These are phyloP conservation scores for Boletellus sp. DNA, from an alignment of 1,284 basidiomycete genomes.

Conservation along the genomic window DNA sequence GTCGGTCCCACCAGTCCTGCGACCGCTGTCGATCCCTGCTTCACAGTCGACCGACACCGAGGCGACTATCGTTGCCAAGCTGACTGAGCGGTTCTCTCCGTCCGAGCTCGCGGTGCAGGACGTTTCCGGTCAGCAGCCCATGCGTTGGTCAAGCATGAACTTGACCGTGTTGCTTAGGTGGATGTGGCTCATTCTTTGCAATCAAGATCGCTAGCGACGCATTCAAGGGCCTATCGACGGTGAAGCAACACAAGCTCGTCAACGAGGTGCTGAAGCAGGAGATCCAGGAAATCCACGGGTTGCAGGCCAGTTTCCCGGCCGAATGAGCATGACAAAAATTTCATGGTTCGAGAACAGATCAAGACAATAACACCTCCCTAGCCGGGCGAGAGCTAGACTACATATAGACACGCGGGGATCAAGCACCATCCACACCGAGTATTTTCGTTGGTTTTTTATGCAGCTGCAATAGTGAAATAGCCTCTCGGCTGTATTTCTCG, in stretches of 20 bases:
- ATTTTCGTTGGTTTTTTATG: constrained; percentile 23
- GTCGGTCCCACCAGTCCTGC: constrained; percentile 14
- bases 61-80: constrained; percentile 64
- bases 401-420: too few species aligned
- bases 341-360: constrained; percentile 24
- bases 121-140: constrained; percentile 66
- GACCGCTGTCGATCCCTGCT: constrained; percentile 22
- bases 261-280: constrained; percentile 87
- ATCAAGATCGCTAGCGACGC: constrained; percentile 82
- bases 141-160: neutral
- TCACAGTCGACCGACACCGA: constrained; percentile 19
- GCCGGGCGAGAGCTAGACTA: neutral
- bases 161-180: constrained; percentile 54
- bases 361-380: constrained; percentile 29
- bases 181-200: constrained; percentile 95
- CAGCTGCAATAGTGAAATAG: constrained; percentile 54
- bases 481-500: constrained; percentile 48
- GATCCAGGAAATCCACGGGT: constrained; percentile 88
- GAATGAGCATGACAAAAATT: neutral
- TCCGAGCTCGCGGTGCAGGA: constrained; percentile 81
- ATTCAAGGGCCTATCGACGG: constrained; percentile 83
- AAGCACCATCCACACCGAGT: too few species aligned
- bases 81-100: constrained; percentile 72
- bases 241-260: constrained; percentile 94
- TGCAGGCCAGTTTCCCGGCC: constrained; percentile 65